These are phyloP conservation scores for Rhynchosporium graminicola DNA, from an alignment of 2,329 filamentous ascomycete species.

Conservation along the genomic window DNA sequence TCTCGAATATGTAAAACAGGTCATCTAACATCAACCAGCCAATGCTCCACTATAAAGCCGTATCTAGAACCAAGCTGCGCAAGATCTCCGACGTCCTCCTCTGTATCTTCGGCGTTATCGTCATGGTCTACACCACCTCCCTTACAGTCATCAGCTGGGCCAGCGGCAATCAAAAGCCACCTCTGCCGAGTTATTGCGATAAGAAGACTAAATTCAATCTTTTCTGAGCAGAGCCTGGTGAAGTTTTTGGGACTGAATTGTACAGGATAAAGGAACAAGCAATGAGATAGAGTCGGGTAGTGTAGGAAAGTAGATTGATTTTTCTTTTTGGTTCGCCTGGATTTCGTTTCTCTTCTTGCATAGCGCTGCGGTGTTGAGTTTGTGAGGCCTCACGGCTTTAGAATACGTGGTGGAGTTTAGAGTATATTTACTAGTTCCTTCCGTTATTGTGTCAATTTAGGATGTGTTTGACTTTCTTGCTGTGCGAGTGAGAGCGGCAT, in stretches of 20 bases:
- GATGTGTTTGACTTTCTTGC: too few relatives aligned
- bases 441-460: neutral
- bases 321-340: conserved; percentile 8
- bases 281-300: neutral
- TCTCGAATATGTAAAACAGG: neutral
- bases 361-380: conserved; percentile 17
- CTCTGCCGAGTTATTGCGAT: conserved; percentile 66
- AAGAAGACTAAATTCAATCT: conserved; percentile 25
- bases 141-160: conserved; percentile 89
- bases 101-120: conserved; percentile 77
- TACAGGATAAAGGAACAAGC: neutral
- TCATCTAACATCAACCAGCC: conserved; percentile 56
- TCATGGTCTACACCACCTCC: conserved; percentile 89
- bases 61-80: conserved; percentile 69
- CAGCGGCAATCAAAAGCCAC: conserved; percentile 50
- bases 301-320: neutral
- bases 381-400: neutral
- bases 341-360: conserved; percentile 15
- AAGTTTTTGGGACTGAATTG: neutral
- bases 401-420: neutral
- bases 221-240: neutral
- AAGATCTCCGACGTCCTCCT: conserved; percentile 72
- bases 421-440: neutral
- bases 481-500: neutral
- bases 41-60: conserved; percentile 81